Evolutionary conservation across 176 grass and related monocot genomes (phyloP), one percentile per base, ranked within the genome.

Genomic region (Puccinellia tenuiflora): DNA sequence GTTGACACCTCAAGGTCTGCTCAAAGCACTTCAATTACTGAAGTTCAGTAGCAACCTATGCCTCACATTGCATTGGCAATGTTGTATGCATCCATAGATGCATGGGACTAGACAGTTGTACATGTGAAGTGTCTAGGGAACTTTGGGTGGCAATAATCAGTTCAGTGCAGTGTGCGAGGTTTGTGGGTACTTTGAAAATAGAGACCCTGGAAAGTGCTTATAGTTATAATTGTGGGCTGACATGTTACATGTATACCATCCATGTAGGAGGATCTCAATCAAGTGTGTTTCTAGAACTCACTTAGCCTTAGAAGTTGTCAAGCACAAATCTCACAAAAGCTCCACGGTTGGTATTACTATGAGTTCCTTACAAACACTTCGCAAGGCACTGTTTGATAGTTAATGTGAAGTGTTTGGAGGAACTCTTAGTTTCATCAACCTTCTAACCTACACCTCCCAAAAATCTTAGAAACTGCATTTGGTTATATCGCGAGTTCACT

Each of bases 11-110:
- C 45, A 79, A 69, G 48, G 79, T 91, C 73, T 24, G 53, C 81
- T 25, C 72, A 86, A 79, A 68, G 14, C 68, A 83, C 73, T 91
- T 85, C n/a, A n/a, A n/a, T n/a, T n/a, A n/a, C n/a, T n/a, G n/a
- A n/a, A n/a, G n/a, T n/a, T n/a, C 78, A 85, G 33, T 88, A 67
- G 35, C 51, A 57, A 71, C 53, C 40, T 42, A 60, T 53, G 29
- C 20, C 38, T 73, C 13, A 61, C 28, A 38, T 45, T 82, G 75
- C 42, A 76, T 67, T 43, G 26, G 7, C 25, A 68, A n/a, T 68
- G 57, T 48, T 75, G 30, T 20, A 30, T 35, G 3, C 30, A 35
- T 48, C 4, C 46, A 48, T 48, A n/a, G n/a, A n/a, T n/a, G 6
- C 3, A 48, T 14, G 43, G 43, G 43, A 13, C 4, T 17, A 48